Conservation (phyloP, 2,329 filamentous ascomycete species). For the Trichoderma sp. region DNA sequence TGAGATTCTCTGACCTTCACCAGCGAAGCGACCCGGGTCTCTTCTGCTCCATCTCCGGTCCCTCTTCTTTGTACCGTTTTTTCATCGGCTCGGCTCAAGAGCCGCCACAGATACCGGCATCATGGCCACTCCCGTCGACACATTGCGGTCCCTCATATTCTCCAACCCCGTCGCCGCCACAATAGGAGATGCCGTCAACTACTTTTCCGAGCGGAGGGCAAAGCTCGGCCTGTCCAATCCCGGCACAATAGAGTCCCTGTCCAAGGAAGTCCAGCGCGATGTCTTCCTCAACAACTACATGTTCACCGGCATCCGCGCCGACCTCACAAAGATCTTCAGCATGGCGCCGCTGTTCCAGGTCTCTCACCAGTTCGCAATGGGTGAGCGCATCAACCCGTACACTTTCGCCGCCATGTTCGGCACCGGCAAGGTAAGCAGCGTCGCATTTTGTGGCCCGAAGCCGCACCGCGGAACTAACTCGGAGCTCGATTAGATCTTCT, state of each 20-base stretch:
- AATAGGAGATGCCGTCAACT: slow-evolving; percentile 73
- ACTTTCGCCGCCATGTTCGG: slow-evolving; percentile 93
- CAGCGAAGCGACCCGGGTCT: slow-evolving; percentile 11
- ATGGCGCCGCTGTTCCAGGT: slow-evolving; percentile 93
- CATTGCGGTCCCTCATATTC: slow-evolving; percentile 61
- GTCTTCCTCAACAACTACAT: slow-evolving; percentile 95
- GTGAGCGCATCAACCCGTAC: slow-evolving; percentile 89
- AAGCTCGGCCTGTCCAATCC: slow-evolving; percentile 89
- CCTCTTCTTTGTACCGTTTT: slow-evolving; percentile 2
- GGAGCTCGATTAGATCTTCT: slow-evolving; percentile 66
- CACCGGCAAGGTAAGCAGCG: slow-evolving; percentile 70
- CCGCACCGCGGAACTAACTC: slow-evolving; percentile 20
- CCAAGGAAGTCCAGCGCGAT: slow-evolving; percentile 91
- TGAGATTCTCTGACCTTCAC: not conserved
- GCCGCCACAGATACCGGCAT: slow-evolving; percentile 31
- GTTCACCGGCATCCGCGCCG: slow-evolving; percentile 93
- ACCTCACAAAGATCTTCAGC: slow-evolving; percentile 95
- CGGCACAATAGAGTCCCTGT: slow-evolving; percentile 84
- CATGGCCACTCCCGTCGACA: slow-evolving; percentile 54
- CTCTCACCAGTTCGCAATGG: slow-evolving; percentile 94
- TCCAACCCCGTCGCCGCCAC: slow-evolving; percentile 70
- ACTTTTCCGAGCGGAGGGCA: slow-evolving; percentile 81
- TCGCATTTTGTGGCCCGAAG: not conserved
- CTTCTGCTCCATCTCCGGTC: not conserved
- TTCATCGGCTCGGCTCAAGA: slow-evolving; percentile 20